Evolutionary conservation across 306 rosid species (phyloP).

Genomic region (Oxytropis ochrocephala): DNA sequence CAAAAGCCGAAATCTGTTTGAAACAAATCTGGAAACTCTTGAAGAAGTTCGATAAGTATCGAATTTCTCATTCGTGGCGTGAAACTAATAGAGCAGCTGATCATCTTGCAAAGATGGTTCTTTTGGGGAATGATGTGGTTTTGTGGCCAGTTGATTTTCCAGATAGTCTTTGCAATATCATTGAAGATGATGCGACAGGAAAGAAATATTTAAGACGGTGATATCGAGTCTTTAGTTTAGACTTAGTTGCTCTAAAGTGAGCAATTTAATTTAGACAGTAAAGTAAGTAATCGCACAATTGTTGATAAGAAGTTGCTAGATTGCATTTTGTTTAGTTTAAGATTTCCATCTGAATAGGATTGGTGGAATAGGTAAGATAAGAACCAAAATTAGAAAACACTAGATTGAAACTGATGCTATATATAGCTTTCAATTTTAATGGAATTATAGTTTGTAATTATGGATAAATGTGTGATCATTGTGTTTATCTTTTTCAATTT

Average conservation of each 20-base stretch:
- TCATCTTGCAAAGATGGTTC: constrained; percentile 56
- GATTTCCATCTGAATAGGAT: neutral
- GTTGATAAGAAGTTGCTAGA: too few species aligned
- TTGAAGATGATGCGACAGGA: constrained; percentile 50
- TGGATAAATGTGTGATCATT: too few species aligned
- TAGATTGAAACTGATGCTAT: too few species aligned
- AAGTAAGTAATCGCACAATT: too few species aligned
- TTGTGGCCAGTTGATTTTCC: constrained; percentile 52
- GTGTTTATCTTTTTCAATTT: too few species aligned
- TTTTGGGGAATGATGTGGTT: constrained; percentile 36
- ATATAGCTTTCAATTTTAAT: too few species aligned
- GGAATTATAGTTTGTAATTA: too few species aligned
- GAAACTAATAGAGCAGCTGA: constrained; percentile 68
- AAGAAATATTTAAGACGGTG: constrained; percentile 39
- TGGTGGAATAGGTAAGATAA: neutral
- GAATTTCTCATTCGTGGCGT: constrained; percentile 60
- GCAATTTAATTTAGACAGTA: too few species aligned
- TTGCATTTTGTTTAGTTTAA: neutral
- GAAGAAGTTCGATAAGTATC: constrained; percentile 29
- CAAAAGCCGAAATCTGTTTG: constrained; percentile 34
- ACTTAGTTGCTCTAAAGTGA: too few species aligned
- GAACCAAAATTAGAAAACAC: neutral
- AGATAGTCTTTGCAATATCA: constrained; percentile 33
- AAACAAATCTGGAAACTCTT: constrained; percentile 35
- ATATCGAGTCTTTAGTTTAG: neutral